These are phyloP conservation scores for Lunasporangiospora selenospora DNA, from an alignment of 192 early-diverging fungal species.

Conservation along the genomic window DNA sequence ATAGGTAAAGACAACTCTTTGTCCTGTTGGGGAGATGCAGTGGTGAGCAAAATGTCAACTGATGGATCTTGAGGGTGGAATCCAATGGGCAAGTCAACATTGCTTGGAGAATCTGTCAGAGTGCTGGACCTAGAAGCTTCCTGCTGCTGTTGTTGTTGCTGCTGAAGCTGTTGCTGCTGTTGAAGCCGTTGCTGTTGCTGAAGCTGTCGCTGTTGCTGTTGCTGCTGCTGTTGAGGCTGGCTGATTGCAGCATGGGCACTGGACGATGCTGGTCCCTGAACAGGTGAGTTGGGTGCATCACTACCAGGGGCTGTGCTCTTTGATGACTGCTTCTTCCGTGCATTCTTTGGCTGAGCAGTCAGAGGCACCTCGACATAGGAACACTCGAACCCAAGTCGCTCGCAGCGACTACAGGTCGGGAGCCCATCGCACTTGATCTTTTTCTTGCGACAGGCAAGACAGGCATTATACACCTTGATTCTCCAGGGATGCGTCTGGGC, in stretches of 20 bases:
- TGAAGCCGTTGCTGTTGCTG: background rate
- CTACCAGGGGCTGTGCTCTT: too few species aligned
- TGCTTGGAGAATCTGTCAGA: background rate
- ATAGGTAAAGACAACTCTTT: too few species aligned
- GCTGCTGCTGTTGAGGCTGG: background rate
- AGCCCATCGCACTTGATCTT: conserved; percentile 54
- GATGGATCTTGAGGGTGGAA: too few species aligned
- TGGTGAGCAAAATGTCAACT: too few species aligned
- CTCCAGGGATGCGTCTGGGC: conserved; percentile 46
- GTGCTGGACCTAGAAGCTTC: too few species aligned
- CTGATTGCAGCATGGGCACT: too few species aligned
- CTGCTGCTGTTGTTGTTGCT: conserved; percentile 8
- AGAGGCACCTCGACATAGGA: conserved; percentile 43
- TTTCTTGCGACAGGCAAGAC: conserved; percentile 49
- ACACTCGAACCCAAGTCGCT: conserved; percentile 43
- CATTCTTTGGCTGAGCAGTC: conserved; percentile 11
- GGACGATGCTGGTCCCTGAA: too few species aligned
- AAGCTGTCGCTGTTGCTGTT: background rate
- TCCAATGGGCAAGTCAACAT: too few species aligned
- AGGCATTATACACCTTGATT: conserved; percentile 53
- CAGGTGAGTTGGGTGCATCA: too few species aligned
- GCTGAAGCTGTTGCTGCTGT: background rate
- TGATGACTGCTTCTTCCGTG: background rate
- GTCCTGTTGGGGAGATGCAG: too few species aligned
- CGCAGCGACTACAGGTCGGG: conserved; percentile 46